Evolutionary conservation across 1,139 yeast genomes (phyloP), one percentile per base, ranked within the genome.

Genomic region (Candida gigantensis): DNA sequence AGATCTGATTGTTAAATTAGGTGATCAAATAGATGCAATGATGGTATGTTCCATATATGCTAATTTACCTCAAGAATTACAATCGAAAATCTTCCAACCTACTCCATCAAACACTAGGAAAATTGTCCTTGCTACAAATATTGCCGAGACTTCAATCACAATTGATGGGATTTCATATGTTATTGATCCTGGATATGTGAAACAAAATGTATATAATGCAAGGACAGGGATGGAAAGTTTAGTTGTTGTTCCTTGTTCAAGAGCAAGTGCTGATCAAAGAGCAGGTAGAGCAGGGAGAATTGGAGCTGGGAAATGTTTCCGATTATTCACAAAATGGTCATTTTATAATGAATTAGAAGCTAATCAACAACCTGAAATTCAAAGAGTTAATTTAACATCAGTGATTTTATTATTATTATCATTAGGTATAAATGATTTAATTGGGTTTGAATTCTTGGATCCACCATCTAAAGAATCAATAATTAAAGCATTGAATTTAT

Each of bases 271-370:
- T 0, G 90, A 89, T 47, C 99, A 92, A 62, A 68, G 99, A 44
- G 94, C 96, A 1, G 98, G 98, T 39, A 77, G 98, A 62, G 98
- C 97, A 0, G 98, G 98, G 6, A 81, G 98, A 66, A 86, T 89
- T 5, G 96, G 96, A 0, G 95, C 97, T 0, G 98, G 98, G 0
- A 89, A 88, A 56, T 92, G 98, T 56, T 94, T 83, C 55, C 62
- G 98, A 33, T 64, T 94, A 16, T 92, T 77, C 55, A 90, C 98
- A 0, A 89, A 87, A 55, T 81, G 92, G 81, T 82, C 96, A 0
- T 92, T 80, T 52, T 69, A 75, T 46, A 75, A 87, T 51, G 97
- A 89, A 50, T 60, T 90, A 37, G 87, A 87, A 9, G 65, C 72
- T 4, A 84, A 83, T 55, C 88, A 96, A 2, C 78, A 84, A 0